Evolutionary conservation across 2,329 filamentous ascomycete species (phyloP), one percentile per base, ranked within the genome.

Genomic region (Trichoderma brevicompactum): DNA sequence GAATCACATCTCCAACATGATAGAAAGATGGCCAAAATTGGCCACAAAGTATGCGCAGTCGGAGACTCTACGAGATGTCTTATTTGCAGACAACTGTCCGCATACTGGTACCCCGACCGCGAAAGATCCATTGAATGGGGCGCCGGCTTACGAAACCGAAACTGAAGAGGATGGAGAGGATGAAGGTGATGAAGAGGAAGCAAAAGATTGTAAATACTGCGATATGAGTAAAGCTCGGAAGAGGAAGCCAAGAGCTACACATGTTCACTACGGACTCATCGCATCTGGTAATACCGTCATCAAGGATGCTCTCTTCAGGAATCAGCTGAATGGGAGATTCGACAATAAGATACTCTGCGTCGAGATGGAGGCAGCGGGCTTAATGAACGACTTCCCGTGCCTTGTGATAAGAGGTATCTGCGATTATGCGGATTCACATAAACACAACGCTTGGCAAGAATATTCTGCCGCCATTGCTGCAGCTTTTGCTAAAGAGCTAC

Each of bases 401-500:
- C 64, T 80, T 0, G 70, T 76, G 0, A 75, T 81, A 19, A 73
- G 77, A n/a, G 78, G 77, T 0, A 77, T 81, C 0, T 80, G 74
- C 19, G 75, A 79, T 43, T 80, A 80, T 53, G 71, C 76, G 1
- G 79, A 80, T 64, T 74, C 71, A 1, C 76, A 80, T 59, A 80
- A 79, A 53, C 74, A 73, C 34, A 74, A 79, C 7, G 43, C 34
- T 2, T 80, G 76, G 78, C 75, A 79, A 28, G 49, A 38, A 0
- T 79, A 76, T 65, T 76, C 78, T 0, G 75, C 79, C 0, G 69
- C 70, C 0, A 70, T 71, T 0, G 77, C 78, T 0, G 77, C 77
- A 0, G 73, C 73, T 9, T 72, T 69, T 43, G 71, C 72, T 1
- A 73, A 70, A 61, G 67, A 71, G 2, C 41, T 72, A 0, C 28